Percentiles rank a stretch among this genome's conserved stretches.
phyloP scores from a whole-genome alignment of 768 basidiomycete genomes.

The Cubamyces lactineus region DNA sequence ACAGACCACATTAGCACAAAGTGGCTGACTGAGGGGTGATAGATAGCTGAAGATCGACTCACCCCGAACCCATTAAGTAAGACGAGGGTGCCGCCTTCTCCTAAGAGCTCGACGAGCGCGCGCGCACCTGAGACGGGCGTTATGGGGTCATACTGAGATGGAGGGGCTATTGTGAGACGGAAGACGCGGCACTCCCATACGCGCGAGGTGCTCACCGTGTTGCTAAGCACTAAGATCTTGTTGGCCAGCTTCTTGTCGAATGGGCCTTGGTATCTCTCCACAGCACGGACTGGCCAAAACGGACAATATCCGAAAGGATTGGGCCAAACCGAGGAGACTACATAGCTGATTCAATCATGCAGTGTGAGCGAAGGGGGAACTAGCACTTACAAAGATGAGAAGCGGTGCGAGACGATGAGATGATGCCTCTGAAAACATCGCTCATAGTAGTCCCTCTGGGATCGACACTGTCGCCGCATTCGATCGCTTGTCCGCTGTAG shows the following conservation, averaged over 20 bases:
- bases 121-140: slow-evolving; percentile 24
- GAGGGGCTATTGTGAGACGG: no score
- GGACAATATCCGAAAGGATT: slow-evolving; percentile 3
- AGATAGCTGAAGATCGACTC: background rate
- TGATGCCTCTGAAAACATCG: slow-evolving; percentile 11
- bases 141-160: slow-evolving; percentile 17
- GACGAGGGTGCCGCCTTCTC: slow-evolving; percentile 16
- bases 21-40: no score
- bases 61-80: slow-evolving; percentile 22
- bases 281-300: slow-evolving; percentile 23
- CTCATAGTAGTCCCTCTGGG: slow-evolving; percentile 1
- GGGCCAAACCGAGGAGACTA: slow-evolving; percentile 9
- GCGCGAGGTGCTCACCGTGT: slow-evolving; percentile 12
- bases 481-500: slow-evolving; percentile 1
- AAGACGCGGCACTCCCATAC: no score
- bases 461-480: slow-evolving; percentile 19
- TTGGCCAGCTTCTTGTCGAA: slow-evolving; percentile 26
- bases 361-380: background rate
- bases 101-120: slow-evolving; percentile 12
- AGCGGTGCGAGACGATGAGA: background rate
- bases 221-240: slow-evolving; percentile 23
- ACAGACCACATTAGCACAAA: background rate
- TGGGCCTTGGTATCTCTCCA: slow-evolving; percentile 29
- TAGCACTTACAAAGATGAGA: slow-evolving; percentile 14
- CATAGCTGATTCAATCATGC: background rate